Evolutionary conservation across 2,329 filamentous ascomycete species (phyloP).

Genomic region (Hymenoscyphus salicellus): DNA sequence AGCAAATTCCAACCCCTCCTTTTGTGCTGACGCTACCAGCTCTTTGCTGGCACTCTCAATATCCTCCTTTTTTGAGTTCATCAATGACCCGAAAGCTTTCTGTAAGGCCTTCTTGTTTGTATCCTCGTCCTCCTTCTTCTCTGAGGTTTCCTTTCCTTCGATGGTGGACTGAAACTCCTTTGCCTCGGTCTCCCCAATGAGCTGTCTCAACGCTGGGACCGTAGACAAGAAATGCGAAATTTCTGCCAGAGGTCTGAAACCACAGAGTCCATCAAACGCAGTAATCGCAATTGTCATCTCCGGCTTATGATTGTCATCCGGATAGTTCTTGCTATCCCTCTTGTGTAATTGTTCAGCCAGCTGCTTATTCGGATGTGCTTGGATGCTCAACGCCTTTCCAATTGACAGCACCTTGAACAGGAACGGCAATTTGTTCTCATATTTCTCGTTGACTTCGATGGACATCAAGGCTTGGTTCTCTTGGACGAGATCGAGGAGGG

Average conservation of each 20-base stretch:
- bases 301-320: conserved; percentile 98
- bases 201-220: conserved; percentile 59
- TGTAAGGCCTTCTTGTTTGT: conserved; percentile 77
- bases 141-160: conserved; percentile 51
- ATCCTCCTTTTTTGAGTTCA: conserved; percentile 69
- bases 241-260: conserved; percentile 84
- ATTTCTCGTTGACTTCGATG: conserved; percentile 67
- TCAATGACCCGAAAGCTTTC: conserved; percentile 71
- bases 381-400: conserved; percentile 92
- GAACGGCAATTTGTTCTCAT: conserved; percentile 82
- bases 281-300: conserved; percentile 99
- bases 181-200: conserved; percentile 65
- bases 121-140: conserved; percentile 40
- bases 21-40: conserved; percentile 68
- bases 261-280: conserved; percentile 91
- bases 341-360: conserved; percentile 85
- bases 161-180: conserved; percentile 52
- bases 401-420: conserved; percentile 98
- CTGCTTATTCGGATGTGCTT: conserved; percentile 95
- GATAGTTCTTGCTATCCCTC: conserved; percentile 88
- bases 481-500: conserved; percentile 80
- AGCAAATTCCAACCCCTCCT: conserved; percentile 70
- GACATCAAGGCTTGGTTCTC: conserved; percentile 84
- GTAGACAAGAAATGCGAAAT: conserved; percentile 73
- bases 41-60: conserved; percentile 63